These are phyloP conservation scores for Malassezia brasiliensis DNA, from an alignment of 1,284 basidiomycete genomes.

Conservation along the genomic window DNA sequence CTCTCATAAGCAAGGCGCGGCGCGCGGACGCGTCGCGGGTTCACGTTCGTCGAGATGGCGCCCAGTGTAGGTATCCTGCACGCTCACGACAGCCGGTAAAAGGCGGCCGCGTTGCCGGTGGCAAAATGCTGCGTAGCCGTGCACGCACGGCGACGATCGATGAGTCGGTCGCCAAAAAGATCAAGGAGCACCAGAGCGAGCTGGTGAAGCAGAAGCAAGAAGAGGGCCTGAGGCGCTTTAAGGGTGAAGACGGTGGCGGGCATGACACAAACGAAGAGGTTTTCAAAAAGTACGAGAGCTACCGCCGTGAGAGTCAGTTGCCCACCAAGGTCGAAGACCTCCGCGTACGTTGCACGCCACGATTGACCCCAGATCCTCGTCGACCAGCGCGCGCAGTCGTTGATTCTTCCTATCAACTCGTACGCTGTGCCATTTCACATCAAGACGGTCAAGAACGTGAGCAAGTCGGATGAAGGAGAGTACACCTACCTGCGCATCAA, in stretches of 20 bases:
- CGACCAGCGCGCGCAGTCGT: slow-evolving; percentile 78
- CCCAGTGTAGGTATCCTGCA: neutral
- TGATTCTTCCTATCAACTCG: slow-evolving; percentile 85
- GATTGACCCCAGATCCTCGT: slow-evolving; percentile 64
- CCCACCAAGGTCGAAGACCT: slow-evolving; percentile 53
- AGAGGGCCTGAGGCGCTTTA: slow-evolving; percentile 74
- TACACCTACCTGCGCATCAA: slow-evolving; percentile 92
- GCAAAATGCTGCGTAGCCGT: slow-evolving; percentile 43
- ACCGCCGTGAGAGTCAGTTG: slow-evolving; percentile 81
- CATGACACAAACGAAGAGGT: slow-evolving; percentile 58
- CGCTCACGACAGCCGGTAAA: neutral
- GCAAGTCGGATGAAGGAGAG: slow-evolving; percentile 93
- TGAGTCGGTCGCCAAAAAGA: slow-evolving; percentile 62
- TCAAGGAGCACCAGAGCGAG: slow-evolving; percentile 79
- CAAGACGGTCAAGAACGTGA: slow-evolving; percentile 94
- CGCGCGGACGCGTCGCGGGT: neutral
- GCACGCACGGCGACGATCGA: slow-evolving; percentile 67
- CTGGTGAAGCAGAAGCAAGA: slow-evolving; percentile 69
- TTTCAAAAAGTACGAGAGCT: slow-evolving; percentile 93
- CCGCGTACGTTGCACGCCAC: slow-evolving; percentile 8
- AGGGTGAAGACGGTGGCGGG: slow-evolving; percentile 53
- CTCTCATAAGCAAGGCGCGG: neutral
- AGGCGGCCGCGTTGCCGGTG: slow-evolving; percentile 3
- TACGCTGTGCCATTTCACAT: slow-evolving; percentile 97
- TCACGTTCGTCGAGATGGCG: neutral